Conservation (phyloP, 305 asterid species). For the Solanum chacoense region DNA sequence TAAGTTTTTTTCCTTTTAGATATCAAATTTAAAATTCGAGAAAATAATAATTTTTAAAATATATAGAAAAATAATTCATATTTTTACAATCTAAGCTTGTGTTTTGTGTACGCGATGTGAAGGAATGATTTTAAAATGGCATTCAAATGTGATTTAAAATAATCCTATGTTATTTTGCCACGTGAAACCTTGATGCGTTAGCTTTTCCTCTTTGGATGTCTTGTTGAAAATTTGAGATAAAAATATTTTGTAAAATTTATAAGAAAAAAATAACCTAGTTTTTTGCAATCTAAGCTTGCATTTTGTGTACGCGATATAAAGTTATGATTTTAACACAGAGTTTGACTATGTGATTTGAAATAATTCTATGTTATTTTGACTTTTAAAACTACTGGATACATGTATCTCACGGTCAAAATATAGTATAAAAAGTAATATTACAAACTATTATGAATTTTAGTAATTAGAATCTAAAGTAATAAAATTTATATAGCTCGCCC, state of each 20-base stretch:
- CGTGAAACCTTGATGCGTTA: neutral
- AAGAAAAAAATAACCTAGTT: neutral
- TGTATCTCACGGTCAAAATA: too few species aligned
- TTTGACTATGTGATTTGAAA: neutral
- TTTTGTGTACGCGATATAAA: neutral
- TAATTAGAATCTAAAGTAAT: too few species aligned
- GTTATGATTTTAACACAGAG: neutral
- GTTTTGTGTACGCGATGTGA: neutral
- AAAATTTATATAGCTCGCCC: neutral
- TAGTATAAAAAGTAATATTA: too few species aligned
- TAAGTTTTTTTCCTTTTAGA: neutral
- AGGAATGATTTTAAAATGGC: neutral
- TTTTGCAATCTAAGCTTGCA: neutral
- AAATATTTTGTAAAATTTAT: neutral
- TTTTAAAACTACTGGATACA: too few species aligned
- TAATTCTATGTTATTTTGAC: neutral
- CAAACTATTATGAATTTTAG: too few species aligned
- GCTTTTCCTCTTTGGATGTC: neutral
- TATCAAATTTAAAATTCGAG: neutral
- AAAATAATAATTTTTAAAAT: neutral
- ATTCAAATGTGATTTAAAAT: neutral
- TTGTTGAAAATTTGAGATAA: neutral
- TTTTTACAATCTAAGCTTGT: neutral
- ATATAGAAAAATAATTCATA: neutral
- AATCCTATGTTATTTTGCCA: neutral